phyloP scores from a whole-genome alignment of 331 rosid species.

The Stylosanthes scabra region DNA sequence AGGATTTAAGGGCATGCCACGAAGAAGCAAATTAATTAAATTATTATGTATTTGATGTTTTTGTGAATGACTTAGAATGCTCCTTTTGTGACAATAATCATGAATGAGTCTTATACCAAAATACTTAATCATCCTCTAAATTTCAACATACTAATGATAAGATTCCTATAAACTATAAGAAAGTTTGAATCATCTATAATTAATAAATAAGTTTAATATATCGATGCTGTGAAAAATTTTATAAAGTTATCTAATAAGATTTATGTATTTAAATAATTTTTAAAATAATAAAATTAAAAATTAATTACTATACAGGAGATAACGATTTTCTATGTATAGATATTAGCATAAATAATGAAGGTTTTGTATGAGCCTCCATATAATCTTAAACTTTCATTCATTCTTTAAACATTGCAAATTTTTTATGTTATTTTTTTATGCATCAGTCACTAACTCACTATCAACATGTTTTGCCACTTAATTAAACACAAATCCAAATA shows the following conservation, averaged over 20 bases:
- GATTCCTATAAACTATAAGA: neutral
- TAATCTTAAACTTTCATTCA: neutral
- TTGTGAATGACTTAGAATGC: neutral
- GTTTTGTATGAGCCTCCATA: neutral
- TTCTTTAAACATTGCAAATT: too few relatives aligned
- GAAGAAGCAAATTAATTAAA: neutral
- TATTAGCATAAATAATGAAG: neutral
- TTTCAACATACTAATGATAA: constrained; percentile 19
- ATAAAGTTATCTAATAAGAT: too few relatives aligned
- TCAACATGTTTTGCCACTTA: too few relatives aligned
- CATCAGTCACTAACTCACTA: too few relatives aligned
- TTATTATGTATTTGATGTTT: neutral
- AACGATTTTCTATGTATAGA: too few relatives aligned
- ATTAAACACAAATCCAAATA: too few relatives aligned
- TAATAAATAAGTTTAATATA: neutral
- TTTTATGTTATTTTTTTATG: too few relatives aligned
- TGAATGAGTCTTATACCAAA: constrained; percentile 8
- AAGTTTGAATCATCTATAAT: neutral
- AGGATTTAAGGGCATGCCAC: constrained; percentile 13
- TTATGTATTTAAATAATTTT: too few relatives aligned
- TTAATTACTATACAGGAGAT: too few relatives aligned
- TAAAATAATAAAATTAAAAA: too few relatives aligned
- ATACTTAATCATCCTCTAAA: neutral
- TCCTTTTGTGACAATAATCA: neutral
- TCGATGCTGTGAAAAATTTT: too few relatives aligned